Evolutionary conservation across 2,329 filamentous ascomycete genomes (phyloP).

Genomic region (Aspergillus oerlinghausenensis): DNA sequence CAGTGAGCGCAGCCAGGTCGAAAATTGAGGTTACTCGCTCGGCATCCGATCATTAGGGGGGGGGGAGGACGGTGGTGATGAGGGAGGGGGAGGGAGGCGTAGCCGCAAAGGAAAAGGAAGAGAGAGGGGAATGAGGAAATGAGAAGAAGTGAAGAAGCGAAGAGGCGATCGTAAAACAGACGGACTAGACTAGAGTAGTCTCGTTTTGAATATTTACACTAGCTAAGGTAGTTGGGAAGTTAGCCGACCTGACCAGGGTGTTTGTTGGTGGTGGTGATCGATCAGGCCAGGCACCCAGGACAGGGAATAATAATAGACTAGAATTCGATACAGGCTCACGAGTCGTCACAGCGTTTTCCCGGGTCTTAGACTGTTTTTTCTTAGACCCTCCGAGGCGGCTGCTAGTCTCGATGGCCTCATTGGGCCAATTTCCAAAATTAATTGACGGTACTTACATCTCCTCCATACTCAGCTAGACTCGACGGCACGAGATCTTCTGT

Average conservation of each 20-base stretch:
- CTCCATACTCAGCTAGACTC: not conserved
- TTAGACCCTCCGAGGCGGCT: slow-evolving; percentile 5
- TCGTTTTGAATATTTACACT: not conserved
- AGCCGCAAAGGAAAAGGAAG: not conserved
- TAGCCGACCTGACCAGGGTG: not conserved
- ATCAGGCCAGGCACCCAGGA: slow-evolving; percentile 9
- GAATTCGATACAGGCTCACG: no score
- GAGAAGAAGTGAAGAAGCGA: not conserved
- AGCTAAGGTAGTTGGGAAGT: no score
- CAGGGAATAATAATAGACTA: slow-evolving; percentile 3
- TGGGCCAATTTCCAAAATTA: not conserved
- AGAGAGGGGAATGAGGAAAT: slow-evolving; percentile 1
- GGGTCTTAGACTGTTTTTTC: slow-evolving; percentile 1
- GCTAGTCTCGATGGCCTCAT: not conserved
- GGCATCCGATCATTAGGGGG: not conserved
- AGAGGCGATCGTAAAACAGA: not conserved
- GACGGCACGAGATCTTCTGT: not conserved
- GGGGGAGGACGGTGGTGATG: not conserved
- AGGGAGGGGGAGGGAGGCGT: not conserved
- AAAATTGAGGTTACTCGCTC: not conserved
- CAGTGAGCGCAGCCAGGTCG: not conserved
- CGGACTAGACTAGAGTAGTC: not conserved
- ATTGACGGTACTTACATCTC: not conserved
- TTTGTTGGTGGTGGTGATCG: slow-evolving; percentile 1
- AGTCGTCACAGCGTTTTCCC: no score